Evolutionary conservation across 2,329 filamentous ascomycete genomes (phyloP).

Genomic region (Lasiodiplodia theobromae): DNA sequence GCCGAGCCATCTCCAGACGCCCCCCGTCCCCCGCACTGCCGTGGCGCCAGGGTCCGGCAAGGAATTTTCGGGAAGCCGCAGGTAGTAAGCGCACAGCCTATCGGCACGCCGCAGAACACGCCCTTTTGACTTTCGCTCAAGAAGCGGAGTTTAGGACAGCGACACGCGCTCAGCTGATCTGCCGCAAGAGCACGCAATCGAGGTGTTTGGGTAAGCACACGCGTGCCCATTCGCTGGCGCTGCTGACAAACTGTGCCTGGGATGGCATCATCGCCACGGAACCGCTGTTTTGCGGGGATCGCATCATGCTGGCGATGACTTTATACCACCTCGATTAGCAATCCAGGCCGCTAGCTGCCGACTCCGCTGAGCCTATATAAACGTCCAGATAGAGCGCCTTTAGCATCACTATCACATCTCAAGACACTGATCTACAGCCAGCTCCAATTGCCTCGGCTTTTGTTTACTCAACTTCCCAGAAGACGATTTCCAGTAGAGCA

Average conservation of each 20-base stretch:
- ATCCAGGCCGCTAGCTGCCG: not conserved
- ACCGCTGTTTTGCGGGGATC: constrained; percentile 20
- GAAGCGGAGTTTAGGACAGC: constrained; percentile 16
- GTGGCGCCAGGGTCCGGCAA: constrained; percentile 11
- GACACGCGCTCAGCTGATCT: constrained; percentile 10
- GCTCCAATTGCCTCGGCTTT: not conserved
- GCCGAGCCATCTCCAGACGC: constrained; percentile 15
- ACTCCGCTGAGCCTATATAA: constrained; percentile 1
- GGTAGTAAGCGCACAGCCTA: not conserved
- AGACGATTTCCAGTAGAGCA: not conserved
- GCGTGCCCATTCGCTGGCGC: constrained; percentile 14
- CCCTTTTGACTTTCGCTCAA: not conserved
- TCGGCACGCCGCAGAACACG: not conserved
- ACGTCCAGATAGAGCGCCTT: constrained; percentile 10
- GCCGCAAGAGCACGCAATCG: constrained; percentile 29
- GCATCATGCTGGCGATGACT: constrained; percentile 23
- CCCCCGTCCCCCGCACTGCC: not conserved
- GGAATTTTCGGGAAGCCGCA: not conserved
- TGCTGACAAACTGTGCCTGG: constrained; percentile 25
- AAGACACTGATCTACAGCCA: constrained; percentile 4
- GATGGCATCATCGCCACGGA: constrained; percentile 29
- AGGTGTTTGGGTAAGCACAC: constrained; percentile 23
- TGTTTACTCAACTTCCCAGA: not conserved
- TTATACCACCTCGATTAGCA: constrained; percentile 19
- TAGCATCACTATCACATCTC: constrained; percentile 2